Conservation (phyloP, 805 yeast genomes). For the Metschnikowia gruessii region DNA sequence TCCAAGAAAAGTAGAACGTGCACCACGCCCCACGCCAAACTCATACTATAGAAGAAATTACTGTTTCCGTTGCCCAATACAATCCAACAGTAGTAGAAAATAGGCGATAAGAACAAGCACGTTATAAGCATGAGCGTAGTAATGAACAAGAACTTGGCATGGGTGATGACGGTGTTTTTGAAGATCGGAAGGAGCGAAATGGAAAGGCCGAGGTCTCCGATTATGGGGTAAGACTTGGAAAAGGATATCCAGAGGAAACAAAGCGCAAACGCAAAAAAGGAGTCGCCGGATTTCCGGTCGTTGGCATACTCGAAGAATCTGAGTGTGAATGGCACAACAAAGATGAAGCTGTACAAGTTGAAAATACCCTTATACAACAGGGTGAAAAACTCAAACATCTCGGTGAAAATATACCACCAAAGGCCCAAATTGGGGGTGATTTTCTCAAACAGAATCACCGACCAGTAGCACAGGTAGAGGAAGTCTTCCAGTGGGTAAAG, state of each 20-base stretch:
- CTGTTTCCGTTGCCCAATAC: slow-evolving; percentile 92
- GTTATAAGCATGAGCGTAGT: slow-evolving; percentile 46
- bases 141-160: slow-evolving; percentile 45
- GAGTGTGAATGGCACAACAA: slow-evolving; percentile 70
- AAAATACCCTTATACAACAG: slow-evolving; percentile 81
- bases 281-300: slow-evolving; percentile 37
- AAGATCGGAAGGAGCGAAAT: slow-evolving; percentile 41
- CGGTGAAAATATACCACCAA: slow-evolving; percentile 99
- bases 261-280: slow-evolving; percentile 53
- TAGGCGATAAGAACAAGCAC: slow-evolving; percentile 70
- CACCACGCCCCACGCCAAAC: slow-evolving; percentile 72
- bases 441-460: slow-evolving; percentile 58
- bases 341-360: slow-evolving; percentile 66
- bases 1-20: slow-evolving; percentile 69
- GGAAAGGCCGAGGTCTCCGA: slow-evolving; percentile 64
- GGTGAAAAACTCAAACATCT: slow-evolving; percentile 86
- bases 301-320: slow-evolving; percentile 47
- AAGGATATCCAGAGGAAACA: slow-evolving; percentile 48
- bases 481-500: slow-evolving; percentile 41
- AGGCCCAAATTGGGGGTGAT: slow-evolving; percentile 88
- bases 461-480: slow-evolving; percentile 44
- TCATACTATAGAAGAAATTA: slow-evolving; percentile 93
- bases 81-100: slow-evolving; percentile 93
- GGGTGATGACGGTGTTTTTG: slow-evolving; percentile 45
- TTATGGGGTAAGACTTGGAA: slow-evolving; percentile 81